These are phyloP conservation scores for Penicillium tannophilum DNA, from an alignment of 495 filamentous ascomycete genomes.

Conservation along the genomic window DNA sequence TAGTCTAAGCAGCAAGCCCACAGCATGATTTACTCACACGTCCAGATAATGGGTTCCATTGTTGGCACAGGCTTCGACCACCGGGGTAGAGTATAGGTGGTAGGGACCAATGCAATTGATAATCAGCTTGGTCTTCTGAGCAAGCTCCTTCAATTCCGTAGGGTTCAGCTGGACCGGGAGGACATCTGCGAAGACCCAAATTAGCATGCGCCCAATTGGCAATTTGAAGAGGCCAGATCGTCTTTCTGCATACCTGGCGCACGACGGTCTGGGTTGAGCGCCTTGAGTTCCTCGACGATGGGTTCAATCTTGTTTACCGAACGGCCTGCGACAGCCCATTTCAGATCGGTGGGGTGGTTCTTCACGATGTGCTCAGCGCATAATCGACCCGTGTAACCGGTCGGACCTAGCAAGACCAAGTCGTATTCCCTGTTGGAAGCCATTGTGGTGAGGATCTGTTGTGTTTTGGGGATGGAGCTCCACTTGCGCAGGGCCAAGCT, in stretches of 20 bases:
- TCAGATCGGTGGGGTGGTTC: conserved; percentile 73
- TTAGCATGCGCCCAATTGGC: conserved; percentile 7
- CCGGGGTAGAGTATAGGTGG: conserved; percentile 71
- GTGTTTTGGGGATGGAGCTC: conserved; percentile 11
- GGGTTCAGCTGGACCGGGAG: conserved; percentile 66
- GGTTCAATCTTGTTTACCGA: conserved; percentile 70
- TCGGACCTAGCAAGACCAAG: conserved; percentile 78
- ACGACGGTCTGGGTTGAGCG: conserved; percentile 67
- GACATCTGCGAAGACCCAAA: conserved; percentile 14
- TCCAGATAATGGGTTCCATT: conserved; percentile 93
- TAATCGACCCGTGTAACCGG: conserved; percentile 83
- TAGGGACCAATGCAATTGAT: conserved; percentile 90
- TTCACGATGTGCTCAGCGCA: conserved; percentile 76
- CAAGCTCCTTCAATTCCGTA: conserved; percentile 64
- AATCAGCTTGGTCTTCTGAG: conserved; percentile 72
- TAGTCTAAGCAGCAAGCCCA: conserved; percentile 1
- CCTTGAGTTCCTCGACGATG: conserved; percentile 65
- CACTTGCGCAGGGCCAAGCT: conserved; percentile 10
- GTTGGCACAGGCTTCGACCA: conserved; percentile 84
- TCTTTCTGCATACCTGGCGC: conserved; percentile 57
- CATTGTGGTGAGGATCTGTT: conserved; percentile 27
- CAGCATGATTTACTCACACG: conserved; percentile 43
- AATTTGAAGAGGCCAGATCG: not conserved
- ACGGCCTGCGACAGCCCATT: conserved; percentile 89
- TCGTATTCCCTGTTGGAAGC: conserved; percentile 68